Evolutionary conservation across 2,329 filamentous ascomycete genomes (phyloP).

Genomic region (Leptographium lundbergii): DNA sequence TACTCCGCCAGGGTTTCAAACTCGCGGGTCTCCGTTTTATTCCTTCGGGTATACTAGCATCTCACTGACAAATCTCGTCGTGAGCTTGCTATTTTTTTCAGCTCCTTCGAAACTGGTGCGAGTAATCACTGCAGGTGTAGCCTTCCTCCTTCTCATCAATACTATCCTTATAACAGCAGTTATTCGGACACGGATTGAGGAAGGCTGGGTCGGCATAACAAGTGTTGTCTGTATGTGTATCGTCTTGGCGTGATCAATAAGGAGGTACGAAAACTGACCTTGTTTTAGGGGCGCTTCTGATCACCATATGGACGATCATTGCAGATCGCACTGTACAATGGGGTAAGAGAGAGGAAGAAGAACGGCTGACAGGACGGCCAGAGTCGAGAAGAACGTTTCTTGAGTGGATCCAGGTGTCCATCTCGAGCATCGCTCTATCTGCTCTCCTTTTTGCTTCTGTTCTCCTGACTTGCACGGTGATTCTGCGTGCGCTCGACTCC

Average conservation of each 20-base stretch:
- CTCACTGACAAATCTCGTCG: conserved; percentile 61
- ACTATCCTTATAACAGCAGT: conserved; percentile 71
- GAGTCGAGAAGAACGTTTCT: conserved; percentile 71
- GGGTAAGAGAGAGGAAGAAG: conserved; percentile 88
- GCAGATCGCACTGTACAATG: conserved; percentile 76
- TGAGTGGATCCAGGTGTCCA: conserved; percentile 74
- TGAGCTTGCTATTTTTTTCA: conserved; percentile 76
- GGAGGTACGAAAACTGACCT: neutral
- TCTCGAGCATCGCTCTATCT: conserved; percentile 59
- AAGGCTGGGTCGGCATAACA: conserved; percentile 82
- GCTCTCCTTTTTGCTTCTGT: conserved; percentile 56
- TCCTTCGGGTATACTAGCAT: conserved; percentile 74
- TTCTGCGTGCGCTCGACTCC: conserved; percentile 69
- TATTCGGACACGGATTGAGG: conserved; percentile 61
- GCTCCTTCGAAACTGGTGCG: conserved; percentile 70
- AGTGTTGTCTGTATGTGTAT: conserved; percentile 54
- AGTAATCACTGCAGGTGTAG: conserved; percentile 56
- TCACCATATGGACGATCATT: conserved; percentile 65
- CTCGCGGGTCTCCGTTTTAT: conserved; percentile 84
- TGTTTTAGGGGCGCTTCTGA: conserved; percentile 51
- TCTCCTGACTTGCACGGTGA: conserved; percentile 67
- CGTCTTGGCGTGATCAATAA: neutral
- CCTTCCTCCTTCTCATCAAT: conserved; percentile 56
- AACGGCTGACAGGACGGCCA: conserved; percentile 76
- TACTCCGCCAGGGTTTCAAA: conserved; percentile 75